These are phyloP conservation scores for Corniculantispora saksenae DNA, from an alignment of 2,329 filamentous ascomycete species.

Conservation along the genomic window DNA sequence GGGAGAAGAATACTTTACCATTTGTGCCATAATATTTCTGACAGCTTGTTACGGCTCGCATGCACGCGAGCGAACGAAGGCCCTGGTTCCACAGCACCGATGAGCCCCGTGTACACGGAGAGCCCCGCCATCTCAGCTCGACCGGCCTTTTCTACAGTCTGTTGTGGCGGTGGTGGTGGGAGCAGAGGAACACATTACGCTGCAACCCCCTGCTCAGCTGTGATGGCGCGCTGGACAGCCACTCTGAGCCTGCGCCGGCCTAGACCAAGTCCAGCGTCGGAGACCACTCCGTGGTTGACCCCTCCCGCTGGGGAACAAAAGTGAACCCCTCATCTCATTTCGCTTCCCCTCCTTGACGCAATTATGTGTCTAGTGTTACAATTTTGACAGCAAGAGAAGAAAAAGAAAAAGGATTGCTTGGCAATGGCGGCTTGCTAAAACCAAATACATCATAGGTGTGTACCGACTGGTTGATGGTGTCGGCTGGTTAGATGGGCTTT, in stretches of 20 bases:
- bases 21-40: too few relatives aligned
- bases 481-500: neutral
- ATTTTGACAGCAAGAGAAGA: neutral
- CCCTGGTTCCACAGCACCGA: too few relatives aligned
- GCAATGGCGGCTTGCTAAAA: too few relatives aligned
- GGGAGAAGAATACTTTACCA: too few relatives aligned
- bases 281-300: neutral
- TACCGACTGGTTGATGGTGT: neutral
- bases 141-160: neutral
- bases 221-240: neutral
- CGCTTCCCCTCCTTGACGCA: neutral
- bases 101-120: too few relatives aligned
- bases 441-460: neutral
- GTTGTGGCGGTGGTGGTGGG: neutral
- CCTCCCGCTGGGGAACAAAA: neutral
- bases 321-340: conserved; percentile 1
- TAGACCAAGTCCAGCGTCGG: neutral
- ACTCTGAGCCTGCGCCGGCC: neutral
- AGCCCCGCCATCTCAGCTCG: conserved; percentile 6
- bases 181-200: neutral
- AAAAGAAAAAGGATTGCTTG: neutral
- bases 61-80: too few relatives aligned
- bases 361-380: neutral
- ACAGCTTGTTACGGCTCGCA: too few relatives aligned
- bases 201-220: conserved; percentile 9